These are phyloP conservation scores for Saccharomyces paradoxus DNA, from an alignment of 805 yeast genomes.

Conservation along the genomic window DNA sequence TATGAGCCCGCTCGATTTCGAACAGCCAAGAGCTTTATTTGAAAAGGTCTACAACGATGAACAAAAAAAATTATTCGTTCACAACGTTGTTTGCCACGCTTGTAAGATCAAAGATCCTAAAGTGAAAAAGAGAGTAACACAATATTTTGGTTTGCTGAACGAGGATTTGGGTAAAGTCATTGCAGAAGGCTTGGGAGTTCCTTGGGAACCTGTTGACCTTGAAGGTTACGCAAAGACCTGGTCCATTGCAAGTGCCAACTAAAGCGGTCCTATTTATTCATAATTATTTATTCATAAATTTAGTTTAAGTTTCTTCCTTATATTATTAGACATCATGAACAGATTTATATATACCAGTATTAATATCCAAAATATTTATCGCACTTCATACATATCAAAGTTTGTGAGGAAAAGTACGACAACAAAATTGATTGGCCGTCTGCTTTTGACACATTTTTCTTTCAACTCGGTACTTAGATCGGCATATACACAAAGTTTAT, in stretches of 20 bases:
- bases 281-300: background rate
- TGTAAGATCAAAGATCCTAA: constrained; percentile 24
- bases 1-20: constrained; percentile 37
- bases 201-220: constrained; percentile 29
- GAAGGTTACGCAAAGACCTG: constrained; percentile 30
- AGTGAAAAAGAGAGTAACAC: constrained; percentile 34
- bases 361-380: background rate
- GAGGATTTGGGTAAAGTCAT: constrained; percentile 33
- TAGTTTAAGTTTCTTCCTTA: background rate
- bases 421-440: background rate
- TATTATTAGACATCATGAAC: too few relatives aligned
- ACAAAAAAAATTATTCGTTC: constrained; percentile 30
- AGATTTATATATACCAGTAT: background rate
- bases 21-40: constrained; percentile 40
- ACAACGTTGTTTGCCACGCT: constrained; percentile 36
- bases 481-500: background rate
- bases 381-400: background rate
- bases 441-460: background rate
- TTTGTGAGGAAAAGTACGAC: background rate
- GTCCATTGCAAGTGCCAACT: constrained; percentile 16
- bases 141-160: constrained; percentile 37
- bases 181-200: constrained; percentile 37
- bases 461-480: background rate
- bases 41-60: constrained; percentile 32
- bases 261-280: background rate